A percentile compares a stretch with the other conserved stretches of the same genome.
These are phyloP conservation scores for Phytophthora citrophthora DNA, from an alignment of 352 stramenopile species.

Conservation along the genomic window DNA sequence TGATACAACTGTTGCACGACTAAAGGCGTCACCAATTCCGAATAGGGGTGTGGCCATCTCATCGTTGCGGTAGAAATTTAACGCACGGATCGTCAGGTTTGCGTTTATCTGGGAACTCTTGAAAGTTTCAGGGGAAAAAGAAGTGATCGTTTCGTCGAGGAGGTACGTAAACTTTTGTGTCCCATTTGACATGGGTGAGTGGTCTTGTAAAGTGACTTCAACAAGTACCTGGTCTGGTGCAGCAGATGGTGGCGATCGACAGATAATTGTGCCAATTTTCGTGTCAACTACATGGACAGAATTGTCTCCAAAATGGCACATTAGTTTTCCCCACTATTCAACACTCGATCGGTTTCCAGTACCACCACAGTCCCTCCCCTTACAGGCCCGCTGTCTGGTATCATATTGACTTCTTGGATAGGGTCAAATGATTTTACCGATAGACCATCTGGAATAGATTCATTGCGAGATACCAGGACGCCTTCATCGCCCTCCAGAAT, in stretches of 20 bases:
- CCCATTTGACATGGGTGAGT: background rate
- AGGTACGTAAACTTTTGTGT: slow-evolving; percentile 27
- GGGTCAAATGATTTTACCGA: background rate
- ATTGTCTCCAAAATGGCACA: slow-evolving; percentile 36
- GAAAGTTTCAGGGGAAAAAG: slow-evolving; percentile 14
- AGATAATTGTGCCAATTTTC: slow-evolving; percentile 23
- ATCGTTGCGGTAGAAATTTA: slow-evolving; percentile 34
- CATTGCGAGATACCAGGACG: slow-evolving; percentile 19
- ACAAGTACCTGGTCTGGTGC: slow-evolving; percentile 21
- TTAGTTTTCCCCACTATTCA: slow-evolving; percentile 14
- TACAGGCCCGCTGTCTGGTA: slow-evolving; percentile 26
- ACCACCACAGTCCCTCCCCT: slow-evolving; percentile 38
- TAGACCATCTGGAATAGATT: slow-evolving; percentile 24
- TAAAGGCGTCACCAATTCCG: slow-evolving; percentile 24
- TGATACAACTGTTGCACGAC: slow-evolving; percentile 31
- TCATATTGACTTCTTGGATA: slow-evolving; percentile 1
- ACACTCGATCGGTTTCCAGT: slow-evolving; percentile 13
- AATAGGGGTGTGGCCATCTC: slow-evolving; percentile 23
- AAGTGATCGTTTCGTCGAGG: slow-evolving; percentile 39
- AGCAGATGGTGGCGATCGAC: slow-evolving; percentile 22
- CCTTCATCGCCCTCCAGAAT: slow-evolving; percentile 34
- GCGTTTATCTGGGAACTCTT: slow-evolving; percentile 5
- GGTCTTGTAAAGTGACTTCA: slow-evolving; percentile 22
- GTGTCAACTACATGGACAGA: slow-evolving; percentile 5
- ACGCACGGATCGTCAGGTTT: slow-evolving; percentile 26